phyloP scores from a whole-genome alignment of 2,329 filamentous ascomycete genomes.

The Zasmidium citrigriseum region DNA sequence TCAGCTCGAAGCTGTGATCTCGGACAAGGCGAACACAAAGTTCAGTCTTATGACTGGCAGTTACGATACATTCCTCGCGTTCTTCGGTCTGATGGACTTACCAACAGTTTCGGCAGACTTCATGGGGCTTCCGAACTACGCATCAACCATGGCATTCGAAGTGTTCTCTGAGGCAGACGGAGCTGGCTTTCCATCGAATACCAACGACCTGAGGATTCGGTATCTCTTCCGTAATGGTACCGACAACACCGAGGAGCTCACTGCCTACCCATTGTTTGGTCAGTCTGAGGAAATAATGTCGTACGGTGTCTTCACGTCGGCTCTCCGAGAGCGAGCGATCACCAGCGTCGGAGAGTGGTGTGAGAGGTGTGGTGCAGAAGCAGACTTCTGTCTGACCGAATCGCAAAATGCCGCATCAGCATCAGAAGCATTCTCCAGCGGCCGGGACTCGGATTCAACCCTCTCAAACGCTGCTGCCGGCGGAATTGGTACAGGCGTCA shows the following conservation, averaged over 20 bases:
- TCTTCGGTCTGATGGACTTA: slow-evolving; percentile 10
- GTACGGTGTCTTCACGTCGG: slow-evolving; percentile 1
- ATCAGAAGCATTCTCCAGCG: neutral
- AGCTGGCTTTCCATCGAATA: neutral
- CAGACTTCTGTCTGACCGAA: slow-evolving; percentile 12
- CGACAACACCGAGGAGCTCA: slow-evolving; percentile 27
- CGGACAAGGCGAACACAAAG: neutral
- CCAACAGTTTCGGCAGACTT: neutral
- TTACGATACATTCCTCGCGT: slow-evolving; percentile 10
- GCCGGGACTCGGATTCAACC: neutral
- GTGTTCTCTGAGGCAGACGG: slow-evolving; percentile 4
- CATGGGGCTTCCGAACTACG: slow-evolving; percentile 7
- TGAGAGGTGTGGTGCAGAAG: slow-evolving; percentile 2
- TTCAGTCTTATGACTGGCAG: slow-evolving; percentile 11
- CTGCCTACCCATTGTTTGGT: slow-evolving; percentile 53
- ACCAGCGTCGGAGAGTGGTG: slow-evolving; percentile 10
- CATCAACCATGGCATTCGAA: slow-evolving; percentile 7
- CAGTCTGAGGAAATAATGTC: slow-evolving; percentile 44
- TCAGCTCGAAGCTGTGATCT: neutral
- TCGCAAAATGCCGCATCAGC: neutral
- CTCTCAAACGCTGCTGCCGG: slow-evolving; percentile 12
- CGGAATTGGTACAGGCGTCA: slow-evolving; percentile 10
- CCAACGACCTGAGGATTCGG: slow-evolving; percentile 53
- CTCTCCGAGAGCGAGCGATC: slow-evolving; percentile 3
- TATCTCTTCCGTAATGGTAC: slow-evolving; percentile 61